A percentile compares a stretch with the other conserved stretches of the same genome.
Evolutionary conservation across 73 alveolate genomes (phyloP).

Genomic region (Effrenium voratum): DNA sequence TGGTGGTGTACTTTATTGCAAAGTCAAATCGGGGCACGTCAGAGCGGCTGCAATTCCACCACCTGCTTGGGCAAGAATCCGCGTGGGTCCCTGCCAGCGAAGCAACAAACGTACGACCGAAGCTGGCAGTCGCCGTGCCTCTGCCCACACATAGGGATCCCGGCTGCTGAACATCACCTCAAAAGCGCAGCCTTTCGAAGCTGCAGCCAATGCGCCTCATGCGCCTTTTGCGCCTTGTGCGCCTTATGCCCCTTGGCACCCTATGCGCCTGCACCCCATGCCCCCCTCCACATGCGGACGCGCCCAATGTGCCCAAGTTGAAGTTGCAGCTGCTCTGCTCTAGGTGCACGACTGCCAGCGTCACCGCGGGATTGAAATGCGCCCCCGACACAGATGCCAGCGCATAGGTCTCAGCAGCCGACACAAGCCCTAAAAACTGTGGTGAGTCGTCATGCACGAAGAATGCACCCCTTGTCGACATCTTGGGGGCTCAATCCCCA

Average conservation of each 20-base stretch:
- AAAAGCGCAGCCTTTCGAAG: neutral
- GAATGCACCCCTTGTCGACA: no score
- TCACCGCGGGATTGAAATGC: constrained; percentile 68
- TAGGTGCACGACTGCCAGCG: constrained; percentile 39
- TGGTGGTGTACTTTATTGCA: no score
- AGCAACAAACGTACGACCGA: neutral
- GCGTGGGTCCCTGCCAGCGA: constrained; percentile 52
- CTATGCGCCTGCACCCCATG: neutral
- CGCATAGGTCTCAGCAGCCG: constrained; percentile 45
- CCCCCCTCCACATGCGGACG: no score
- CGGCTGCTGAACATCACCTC: constrained; percentile 56
- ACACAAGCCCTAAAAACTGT: neutral
- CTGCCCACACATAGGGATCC: constrained; percentile 55
- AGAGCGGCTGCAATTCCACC: constrained; percentile 67
- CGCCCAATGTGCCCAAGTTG: no score
- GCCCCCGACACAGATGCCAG: constrained; percentile 72
- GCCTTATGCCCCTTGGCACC: neutral
- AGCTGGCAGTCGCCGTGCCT: neutral
- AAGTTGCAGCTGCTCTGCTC: neutral
- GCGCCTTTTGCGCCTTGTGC: neutral
- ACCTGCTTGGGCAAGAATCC: constrained; percentile 49
- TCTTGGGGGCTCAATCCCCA: neutral
- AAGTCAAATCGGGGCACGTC: constrained; percentile 40
- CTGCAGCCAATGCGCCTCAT: neutral
- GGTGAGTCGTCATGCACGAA: neutral